These are phyloP conservation scores for Apiotrichum gracile DNA, from an alignment of 1,284 basidiomycete species.

Conservation along the genomic window DNA sequence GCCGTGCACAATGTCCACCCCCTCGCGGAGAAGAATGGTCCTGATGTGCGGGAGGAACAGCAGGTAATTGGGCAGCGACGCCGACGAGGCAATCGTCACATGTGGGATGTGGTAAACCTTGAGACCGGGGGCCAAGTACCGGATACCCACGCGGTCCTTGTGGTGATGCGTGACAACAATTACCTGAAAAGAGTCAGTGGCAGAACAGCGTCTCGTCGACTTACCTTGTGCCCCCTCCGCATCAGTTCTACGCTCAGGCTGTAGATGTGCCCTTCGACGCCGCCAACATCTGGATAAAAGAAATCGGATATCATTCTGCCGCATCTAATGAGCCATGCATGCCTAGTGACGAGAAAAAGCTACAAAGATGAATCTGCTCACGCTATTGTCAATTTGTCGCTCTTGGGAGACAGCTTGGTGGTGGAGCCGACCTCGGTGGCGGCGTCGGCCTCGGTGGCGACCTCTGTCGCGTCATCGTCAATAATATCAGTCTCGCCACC, in stretches of 20 bases:
- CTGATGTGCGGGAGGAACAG: slow-evolving; percentile 85
- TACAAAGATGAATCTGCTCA: slow-evolving; percentile 6
- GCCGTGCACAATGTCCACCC: slow-evolving; percentile 81
- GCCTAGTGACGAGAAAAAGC: slow-evolving; percentile 4
- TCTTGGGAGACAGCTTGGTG: slow-evolving; percentile 4
- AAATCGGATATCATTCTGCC: slow-evolving; percentile 85
- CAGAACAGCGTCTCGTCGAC: slow-evolving; percentile 5
- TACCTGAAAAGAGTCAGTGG: slow-evolving; percentile 54
- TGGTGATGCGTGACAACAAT: slow-evolving; percentile 93
- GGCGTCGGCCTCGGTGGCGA: not conserved
- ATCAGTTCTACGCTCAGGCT: slow-evolving; percentile 82
- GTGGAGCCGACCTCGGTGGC: not conserved
- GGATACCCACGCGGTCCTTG: slow-evolving; percentile 74
- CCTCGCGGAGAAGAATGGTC: slow-evolving; percentile 79
- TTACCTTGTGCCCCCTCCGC: slow-evolving; percentile 75
- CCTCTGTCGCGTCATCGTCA: not conserved
- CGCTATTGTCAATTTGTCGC: slow-evolving; percentile 3
- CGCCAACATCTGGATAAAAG: slow-evolving; percentile 90
- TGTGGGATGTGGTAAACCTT: slow-evolving; percentile 96
- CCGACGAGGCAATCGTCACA: slow-evolving; percentile 76
- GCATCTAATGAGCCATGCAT: slow-evolving; percentile 29
- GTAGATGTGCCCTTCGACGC: slow-evolving; percentile 95
- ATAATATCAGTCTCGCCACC: not conserved
- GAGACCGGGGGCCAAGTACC: slow-evolving; percentile 66
- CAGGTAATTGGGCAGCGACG: slow-evolving; percentile 91